These are phyloP conservation scores for Fusarium albosuccineum DNA, from an alignment of 2,329 filamentous ascomycete genomes.

Conservation along the genomic window DNA sequence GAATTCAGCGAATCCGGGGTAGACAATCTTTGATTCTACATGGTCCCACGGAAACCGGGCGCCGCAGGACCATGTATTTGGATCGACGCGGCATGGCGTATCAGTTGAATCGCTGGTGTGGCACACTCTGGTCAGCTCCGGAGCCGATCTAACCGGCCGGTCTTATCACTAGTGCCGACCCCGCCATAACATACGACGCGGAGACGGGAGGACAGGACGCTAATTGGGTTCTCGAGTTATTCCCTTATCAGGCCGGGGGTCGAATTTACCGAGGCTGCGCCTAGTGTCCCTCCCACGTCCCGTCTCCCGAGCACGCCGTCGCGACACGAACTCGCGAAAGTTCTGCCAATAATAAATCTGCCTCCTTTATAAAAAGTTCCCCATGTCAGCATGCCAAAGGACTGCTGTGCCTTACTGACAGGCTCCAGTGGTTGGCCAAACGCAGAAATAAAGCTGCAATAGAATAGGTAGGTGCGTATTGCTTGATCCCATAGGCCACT, in stretches of 20 bases:
- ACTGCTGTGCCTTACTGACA: too few species aligned
- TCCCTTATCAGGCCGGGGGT: background rate
- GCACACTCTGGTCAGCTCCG: slow-evolving; percentile 10
- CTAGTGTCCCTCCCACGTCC: too few species aligned
- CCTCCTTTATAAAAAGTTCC: too few species aligned
- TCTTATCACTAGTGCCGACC: slow-evolving; percentile 8
- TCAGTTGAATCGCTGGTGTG: background rate
- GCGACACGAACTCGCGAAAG: too few species aligned
- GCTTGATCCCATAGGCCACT: too few species aligned
- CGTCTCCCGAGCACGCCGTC: too few species aligned
- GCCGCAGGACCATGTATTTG: background rate
- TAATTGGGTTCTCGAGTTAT: background rate
- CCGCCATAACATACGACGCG: slow-evolving; percentile 8
- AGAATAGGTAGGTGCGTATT: too few species aligned
- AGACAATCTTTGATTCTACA: background rate
- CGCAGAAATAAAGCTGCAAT: too few species aligned
- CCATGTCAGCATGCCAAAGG: too few species aligned
- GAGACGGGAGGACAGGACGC: background rate
- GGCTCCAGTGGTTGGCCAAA: too few species aligned
- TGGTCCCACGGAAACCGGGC: background rate
- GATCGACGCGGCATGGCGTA: slow-evolving; percentile 10
- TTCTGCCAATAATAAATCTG: too few species aligned
- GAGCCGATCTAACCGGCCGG: slow-evolving; percentile 11
- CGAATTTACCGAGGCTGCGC: slow-evolving; percentile 1
- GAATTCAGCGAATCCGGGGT: background rate